Evolutionary conservation across 108 stramenopile genomes (phyloP).

Genomic region (Cylindrotheca closterium): DNA sequence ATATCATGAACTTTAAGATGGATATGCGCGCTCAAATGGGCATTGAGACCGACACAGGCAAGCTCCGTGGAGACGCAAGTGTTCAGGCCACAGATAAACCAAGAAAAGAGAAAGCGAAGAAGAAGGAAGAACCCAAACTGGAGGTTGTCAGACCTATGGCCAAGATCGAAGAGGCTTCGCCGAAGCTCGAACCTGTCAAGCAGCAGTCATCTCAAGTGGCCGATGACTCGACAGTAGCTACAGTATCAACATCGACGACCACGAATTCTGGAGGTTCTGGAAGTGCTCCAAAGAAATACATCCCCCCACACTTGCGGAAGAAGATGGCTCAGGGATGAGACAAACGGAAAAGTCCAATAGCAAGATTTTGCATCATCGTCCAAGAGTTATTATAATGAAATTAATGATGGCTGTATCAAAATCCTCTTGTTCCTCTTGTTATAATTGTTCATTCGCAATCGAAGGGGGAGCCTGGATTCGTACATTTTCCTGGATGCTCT

Average conservation of each 20-base stretch:
- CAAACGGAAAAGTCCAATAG: conserved; percentile 4
- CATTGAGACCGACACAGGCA: conserved; percentile 43
- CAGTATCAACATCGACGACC: conserved; percentile 6
- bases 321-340: conserved; percentile 28
- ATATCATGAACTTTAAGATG: conserved; percentile 94
- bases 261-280: neutral
- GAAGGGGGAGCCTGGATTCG: neutral
- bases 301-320: conserved; percentile 59
- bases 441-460: neutral
- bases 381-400: neutral
- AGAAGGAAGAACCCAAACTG: conserved; percentile 23
- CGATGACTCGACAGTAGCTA: conserved; percentile 27
- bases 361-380: neutral
- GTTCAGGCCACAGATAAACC: conserved; percentile 57
- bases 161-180: conserved; percentile 7
- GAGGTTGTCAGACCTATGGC: conserved; percentile 16
- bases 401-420: too few relatives aligned
- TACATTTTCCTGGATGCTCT: too few relatives aligned
- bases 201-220: conserved; percentile 9
- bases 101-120: conserved; percentile 32
- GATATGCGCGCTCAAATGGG: conserved; percentile 82
- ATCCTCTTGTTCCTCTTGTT: too few relatives aligned
- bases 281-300: conserved; percentile 37
- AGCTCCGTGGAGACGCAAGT: conserved; percentile 80
- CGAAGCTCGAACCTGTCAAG: conserved; percentile 9